Evolutionary conservation across 306 rosid genomes (phyloP), one percentile per base, ranked within the genome.

Genomic region (Astragalus membranaceus): DNA sequence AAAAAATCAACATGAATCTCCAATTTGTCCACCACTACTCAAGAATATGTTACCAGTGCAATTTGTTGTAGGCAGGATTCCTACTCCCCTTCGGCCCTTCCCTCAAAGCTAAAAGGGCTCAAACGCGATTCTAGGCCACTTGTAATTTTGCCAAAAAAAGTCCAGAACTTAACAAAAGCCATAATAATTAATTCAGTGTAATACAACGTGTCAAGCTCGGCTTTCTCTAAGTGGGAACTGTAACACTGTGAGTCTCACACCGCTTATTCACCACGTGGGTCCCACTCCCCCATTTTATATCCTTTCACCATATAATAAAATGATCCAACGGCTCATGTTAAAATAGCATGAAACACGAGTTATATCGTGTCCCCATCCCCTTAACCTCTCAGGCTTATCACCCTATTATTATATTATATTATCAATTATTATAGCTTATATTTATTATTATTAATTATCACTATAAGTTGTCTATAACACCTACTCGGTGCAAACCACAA

Each of bases 261-360:
- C 7, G 12, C 8, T 2, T 62, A 47, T 49, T 72, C 52, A 48
- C 11, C 6, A 1, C 6, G 10, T 5, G 2, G 78, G 67, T 17
- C 81, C 66, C 65, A 49, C 32, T 42, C 70, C 70, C n/a, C 64
- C 67, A 67, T 15, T 51, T 1, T 23, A 0, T 3, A 4, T 14
- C 36, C 0, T 20, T 35, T 23, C 73, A 17, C 16, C 42, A 36
- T 0, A 55, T 20, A 20, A 20, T 20, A 6, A 8, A 8, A 0
- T 4, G 0, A 77, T 67, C 70, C 10, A 67, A 79, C 75, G 79
- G 67, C 48, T 60, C 1, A 43, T 0, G 67, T 67, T 43, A 30
- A 60, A 51, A 0, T 5, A 2, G 54, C 83, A 67, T 67, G 79
- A 42, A 42, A 73, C 67, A 79, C 79, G 83, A 60, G 83, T 15